These are phyloP conservation scores for Penicillium sp. DNA, from an alignment of 2,329 filamentous ascomycete species.

Conservation along the genomic window DNA sequence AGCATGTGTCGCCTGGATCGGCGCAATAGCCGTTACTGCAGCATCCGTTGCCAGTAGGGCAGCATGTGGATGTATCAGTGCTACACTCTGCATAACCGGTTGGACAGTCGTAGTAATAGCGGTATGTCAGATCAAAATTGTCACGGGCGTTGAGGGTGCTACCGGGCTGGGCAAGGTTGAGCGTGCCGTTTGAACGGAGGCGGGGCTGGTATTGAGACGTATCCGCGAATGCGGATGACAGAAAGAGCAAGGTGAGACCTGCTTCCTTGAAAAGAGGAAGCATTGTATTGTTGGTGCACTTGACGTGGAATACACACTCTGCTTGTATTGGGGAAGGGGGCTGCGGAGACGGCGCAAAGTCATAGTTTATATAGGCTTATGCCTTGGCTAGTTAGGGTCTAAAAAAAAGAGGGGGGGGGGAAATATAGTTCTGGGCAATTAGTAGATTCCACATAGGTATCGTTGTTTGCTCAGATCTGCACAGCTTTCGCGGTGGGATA, in stretches of 20 bases:
- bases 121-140: constrained; percentile 20
- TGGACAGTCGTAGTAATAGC: constrained; percentile 6
- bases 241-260: not conserved
- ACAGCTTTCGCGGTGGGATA: not conserved
- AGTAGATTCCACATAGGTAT: not conserved
- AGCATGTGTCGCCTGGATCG: constrained; percentile 12
- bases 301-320: too few species aligned
- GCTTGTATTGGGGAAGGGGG: too few species aligned
- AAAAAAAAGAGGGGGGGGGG: not conserved
- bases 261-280: not conserved
- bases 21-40: constrained; percentile 20
- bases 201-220: constrained; percentile 11
- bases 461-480: not conserved
- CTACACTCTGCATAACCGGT: constrained; percentile 15
- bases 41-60: constrained; percentile 9
- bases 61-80: constrained; percentile 13
- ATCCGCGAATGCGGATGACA: not conserved
- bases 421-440: not conserved
- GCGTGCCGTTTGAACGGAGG: constrained; percentile 10
- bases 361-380: not conserved
- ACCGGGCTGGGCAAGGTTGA: not conserved
- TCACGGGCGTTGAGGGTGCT: constrained; percentile 5
- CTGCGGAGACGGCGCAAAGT: too few species aligned
- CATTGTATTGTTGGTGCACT: not conserved
- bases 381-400: not conserved